These are phyloP conservation scores for Akanthomyces lecanii DNA, from an alignment of 2,329 filamentous ascomycete species.

Conservation along the genomic window DNA sequence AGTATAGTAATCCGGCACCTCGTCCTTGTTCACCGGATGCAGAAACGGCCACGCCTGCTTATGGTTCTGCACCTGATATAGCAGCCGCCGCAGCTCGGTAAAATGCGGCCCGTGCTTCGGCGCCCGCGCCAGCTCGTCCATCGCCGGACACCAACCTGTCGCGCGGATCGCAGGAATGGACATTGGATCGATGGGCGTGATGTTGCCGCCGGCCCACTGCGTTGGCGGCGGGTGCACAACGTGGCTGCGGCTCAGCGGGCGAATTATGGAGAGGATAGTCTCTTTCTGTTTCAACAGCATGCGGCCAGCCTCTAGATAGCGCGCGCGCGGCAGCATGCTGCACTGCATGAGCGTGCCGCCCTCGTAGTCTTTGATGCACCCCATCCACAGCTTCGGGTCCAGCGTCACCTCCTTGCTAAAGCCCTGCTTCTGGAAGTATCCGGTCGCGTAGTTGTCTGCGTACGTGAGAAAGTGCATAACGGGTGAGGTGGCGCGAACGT, in stretches of 20 bases:
- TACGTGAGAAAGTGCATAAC: slow-evolving; percentile 99
- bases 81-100: slow-evolving; percentile 84
- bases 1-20: slow-evolving; percentile 97
- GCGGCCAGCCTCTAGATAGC: slow-evolving; percentile 85
- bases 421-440: slow-evolving; percentile 98
- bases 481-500: slow-evolving; percentile 91
- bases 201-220: slow-evolving; percentile 72
- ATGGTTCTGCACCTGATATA: slow-evolving; percentile 94
- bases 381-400: slow-evolving; percentile 90
- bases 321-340: slow-evolving; percentile 89
- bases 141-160: slow-evolving; percentile 92
- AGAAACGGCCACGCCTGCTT: slow-evolving; percentile 91
- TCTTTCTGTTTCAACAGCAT: slow-evolving; percentile 98
- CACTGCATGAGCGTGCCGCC: slow-evolving; percentile 99
- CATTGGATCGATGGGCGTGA: slow-evolving; percentile 75
- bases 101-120: slow-evolving; percentile 95
- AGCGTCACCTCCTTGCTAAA: slow-evolving; percentile 98
- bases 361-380: slow-evolving; percentile 99
- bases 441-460: slow-evolving; percentile 97
- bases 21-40: slow-evolving; percentile 87
- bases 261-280: slow-evolving; percentile 88
- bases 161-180: slow-evolving; percentile 82
- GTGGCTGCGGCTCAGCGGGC: slow-evolving; percentile 79
- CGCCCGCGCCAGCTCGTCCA: slow-evolving; percentile 93
- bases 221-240: slow-evolving; percentile 79